Conservation (phyloP, 2,329 filamentous ascomycete genomes). For the Coniochaeta prunicola region DNA sequence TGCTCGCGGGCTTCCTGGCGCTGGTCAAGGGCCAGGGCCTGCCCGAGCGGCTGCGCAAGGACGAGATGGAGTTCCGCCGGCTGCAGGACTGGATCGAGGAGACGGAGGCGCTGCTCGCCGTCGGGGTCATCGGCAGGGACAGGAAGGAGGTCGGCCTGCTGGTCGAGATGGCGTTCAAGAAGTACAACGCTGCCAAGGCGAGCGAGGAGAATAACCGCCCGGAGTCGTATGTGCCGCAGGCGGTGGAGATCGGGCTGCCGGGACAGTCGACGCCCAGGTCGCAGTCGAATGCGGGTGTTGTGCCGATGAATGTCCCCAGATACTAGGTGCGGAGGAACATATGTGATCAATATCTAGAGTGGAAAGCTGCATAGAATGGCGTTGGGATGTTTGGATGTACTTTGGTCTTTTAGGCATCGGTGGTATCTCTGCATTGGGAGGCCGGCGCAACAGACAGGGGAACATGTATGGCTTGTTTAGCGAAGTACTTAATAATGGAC, state of each 20-base stretch:
- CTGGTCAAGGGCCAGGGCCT: conserved; percentile 44
- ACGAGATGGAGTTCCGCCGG: conserved; percentile 36
- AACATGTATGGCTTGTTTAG: no score
- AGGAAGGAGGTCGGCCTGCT: conserved; percentile 33
- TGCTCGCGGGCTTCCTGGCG: conserved; percentile 55
- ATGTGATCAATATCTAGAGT: background rate
- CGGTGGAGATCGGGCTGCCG: background rate
- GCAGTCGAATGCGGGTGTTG: background rate
- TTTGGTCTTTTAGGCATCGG: background rate
- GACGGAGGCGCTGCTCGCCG: conserved; percentile 35
- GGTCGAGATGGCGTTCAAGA: conserved; percentile 33
- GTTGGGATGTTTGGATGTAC: background rate
- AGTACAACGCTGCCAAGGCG: conserved; percentile 34
- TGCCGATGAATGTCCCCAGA: background rate
- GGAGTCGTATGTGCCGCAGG: conserved; percentile 12
- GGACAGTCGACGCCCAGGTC: background rate
- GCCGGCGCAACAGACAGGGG: no score
- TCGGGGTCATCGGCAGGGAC: conserved; percentile 33
- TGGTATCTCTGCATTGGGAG: no score
- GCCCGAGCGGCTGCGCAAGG: conserved; percentile 37
- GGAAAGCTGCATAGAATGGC: background rate
- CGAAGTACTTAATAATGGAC: background rate
- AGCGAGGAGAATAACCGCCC: conserved; percentile 31
- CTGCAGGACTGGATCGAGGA: conserved; percentile 49
- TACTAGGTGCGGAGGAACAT: background rate